These are phyloP conservation scores for Beauveria rudraprayagi DNA, from an alignment of 2,329 filamentous ascomycete species.

Conservation along the genomic window DNA sequence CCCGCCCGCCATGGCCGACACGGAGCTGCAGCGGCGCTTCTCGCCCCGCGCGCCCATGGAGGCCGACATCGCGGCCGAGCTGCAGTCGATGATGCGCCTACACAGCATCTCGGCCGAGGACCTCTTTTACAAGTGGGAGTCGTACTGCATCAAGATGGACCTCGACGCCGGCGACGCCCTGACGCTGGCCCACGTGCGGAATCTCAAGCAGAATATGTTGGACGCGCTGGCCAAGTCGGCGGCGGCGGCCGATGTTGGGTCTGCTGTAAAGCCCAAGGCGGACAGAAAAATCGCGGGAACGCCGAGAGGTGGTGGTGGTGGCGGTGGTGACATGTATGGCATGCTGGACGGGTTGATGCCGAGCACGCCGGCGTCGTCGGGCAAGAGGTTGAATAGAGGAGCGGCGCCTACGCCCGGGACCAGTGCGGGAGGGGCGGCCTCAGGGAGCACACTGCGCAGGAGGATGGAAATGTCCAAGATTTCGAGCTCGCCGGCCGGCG, in stretches of 20 bases:
- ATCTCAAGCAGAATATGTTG: constrained; percentile 80
- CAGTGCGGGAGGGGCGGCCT: constrained; percentile 1
- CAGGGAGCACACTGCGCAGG: constrained; percentile 24
- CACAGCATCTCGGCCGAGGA: constrained; percentile 77
- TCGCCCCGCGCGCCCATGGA: constrained; percentile 46
- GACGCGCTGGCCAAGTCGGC: constrained; percentile 66
- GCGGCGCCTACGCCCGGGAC: constrained; percentile 14
- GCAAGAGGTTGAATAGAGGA: constrained; percentile 33
- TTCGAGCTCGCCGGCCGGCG: constrained; percentile 26
- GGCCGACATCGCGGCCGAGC: constrained; percentile 69
- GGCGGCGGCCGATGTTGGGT: constrained; percentile 43
- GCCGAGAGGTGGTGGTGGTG: constrained; percentile 47
- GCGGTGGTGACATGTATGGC: constrained; percentile 65
- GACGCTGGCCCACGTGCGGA: constrained; percentile 61
- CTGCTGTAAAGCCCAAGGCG: constrained; percentile 31
- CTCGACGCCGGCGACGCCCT: constrained; percentile 61
- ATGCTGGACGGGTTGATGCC: constrained; percentile 70
- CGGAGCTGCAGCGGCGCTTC: constrained; percentile 28
- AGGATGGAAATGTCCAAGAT: constrained; percentile 23
- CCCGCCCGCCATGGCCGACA: constrained; percentile 27
- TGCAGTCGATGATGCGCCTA: constrained; percentile 78
- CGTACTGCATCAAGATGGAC: constrained; percentile 92
- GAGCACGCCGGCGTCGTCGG: constrained; percentile 44
- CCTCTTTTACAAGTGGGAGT: constrained; percentile 98
- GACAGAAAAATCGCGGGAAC: constrained; percentile 54